Percentiles rank a stretch among this genome's conserved stretches.
These are phyloP conservation scores for Asterophora lycoperdoides DNA, from an alignment of 768 basidiomycete genomes.

Conservation along the genomic window DNA sequence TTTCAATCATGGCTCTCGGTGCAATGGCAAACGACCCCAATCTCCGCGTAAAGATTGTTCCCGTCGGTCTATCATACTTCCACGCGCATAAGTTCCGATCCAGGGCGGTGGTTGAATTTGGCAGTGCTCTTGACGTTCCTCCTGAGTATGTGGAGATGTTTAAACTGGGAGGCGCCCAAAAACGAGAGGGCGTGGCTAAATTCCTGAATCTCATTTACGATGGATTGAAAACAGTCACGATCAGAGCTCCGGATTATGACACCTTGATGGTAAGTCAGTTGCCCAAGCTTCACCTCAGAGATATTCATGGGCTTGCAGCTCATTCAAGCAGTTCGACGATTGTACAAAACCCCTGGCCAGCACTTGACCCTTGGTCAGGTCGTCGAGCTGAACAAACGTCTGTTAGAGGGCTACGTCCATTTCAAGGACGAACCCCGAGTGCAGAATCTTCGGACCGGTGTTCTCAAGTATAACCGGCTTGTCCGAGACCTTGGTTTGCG, in stretches of 20 bases:
- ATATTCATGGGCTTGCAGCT: conserved; percentile 45
- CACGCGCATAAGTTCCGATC: conserved; percentile 88
- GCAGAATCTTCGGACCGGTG: conserved; percentile 71
- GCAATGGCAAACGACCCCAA: conserved; percentile 91
- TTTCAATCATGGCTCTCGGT: conserved; percentile 96
- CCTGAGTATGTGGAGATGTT: conserved; percentile 84
- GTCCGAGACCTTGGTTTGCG: conserved; percentile 87
- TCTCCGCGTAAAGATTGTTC: conserved; percentile 87
- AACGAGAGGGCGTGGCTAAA: conserved; percentile 85
- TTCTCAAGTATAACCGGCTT: conserved; percentile 85
- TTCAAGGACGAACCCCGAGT: conserved; percentile 93
- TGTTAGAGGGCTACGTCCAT: conserved; percentile 88
- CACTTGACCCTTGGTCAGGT: conserved; percentile 93
- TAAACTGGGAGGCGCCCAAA: conserved; percentile 80
- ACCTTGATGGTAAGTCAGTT: conserved; percentile 79
- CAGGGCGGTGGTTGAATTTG: conserved; percentile 96
- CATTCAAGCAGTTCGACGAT: conserved; percentile 89
- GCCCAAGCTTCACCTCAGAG: conserved; percentile 2
- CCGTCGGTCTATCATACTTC: conserved; percentile 74
- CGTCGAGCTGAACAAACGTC: conserved; percentile 88
- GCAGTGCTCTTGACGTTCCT: conserved; percentile 89
- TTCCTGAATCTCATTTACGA: conserved; percentile 91
- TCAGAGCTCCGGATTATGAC: conserved; percentile 95
- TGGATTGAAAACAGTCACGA: conserved; percentile 90
- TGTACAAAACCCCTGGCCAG: conserved; percentile 94